Evolutionary conservation across 257 asterid genomes (phyloP), one percentile per base, ranked within the genome.

Genomic region (Salvia rosmarinus): DNA sequence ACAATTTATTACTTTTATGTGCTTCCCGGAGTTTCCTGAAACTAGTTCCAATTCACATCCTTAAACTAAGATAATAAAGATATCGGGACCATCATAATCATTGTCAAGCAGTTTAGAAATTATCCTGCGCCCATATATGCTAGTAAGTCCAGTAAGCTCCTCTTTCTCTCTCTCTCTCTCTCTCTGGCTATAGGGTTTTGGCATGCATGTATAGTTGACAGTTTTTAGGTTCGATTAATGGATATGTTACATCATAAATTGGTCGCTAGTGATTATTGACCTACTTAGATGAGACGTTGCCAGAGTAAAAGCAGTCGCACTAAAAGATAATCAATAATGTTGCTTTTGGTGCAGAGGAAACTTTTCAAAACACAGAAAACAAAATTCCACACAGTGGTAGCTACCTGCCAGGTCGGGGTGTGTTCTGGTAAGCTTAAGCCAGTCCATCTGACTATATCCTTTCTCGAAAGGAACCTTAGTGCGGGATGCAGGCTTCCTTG

Each of bases 351-450:
- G 47, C 17, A 49, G 21, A 19, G 39, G n/a, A 60, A 52, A 57
- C 13, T 43, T 56, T 58, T 30, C 6, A 28, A 67, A 63, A 54
- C 35, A 66, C 17, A 19, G 2, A 14, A 46, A 54, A n/a, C 11
- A 69, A 63, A 67, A 55, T 40, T 40, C 9, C 66, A 54, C 34
- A 70, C 13, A 57, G 43, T 14, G 64, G 68, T 5, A 52, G 55
- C 21, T 78, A 89, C 97, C 97, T 76, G 96, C 96, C 20, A 91
- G 86, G 69, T 91, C 97, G 66, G 96, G 91, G 77, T 86, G 95
- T 0, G 93, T 89, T 75, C 88, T 78, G 25, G 91, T 81, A 70
- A 91, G 95, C 87, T 77, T 91, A 76, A 91, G 90, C 97, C 97
- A 89, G 73, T 87, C 96, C 91, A 91, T 81, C 76, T 78, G 97